Evolutionary conservation across 441 rosid genomes (phyloP).

Genomic region (Populus hybrid): DNA sequence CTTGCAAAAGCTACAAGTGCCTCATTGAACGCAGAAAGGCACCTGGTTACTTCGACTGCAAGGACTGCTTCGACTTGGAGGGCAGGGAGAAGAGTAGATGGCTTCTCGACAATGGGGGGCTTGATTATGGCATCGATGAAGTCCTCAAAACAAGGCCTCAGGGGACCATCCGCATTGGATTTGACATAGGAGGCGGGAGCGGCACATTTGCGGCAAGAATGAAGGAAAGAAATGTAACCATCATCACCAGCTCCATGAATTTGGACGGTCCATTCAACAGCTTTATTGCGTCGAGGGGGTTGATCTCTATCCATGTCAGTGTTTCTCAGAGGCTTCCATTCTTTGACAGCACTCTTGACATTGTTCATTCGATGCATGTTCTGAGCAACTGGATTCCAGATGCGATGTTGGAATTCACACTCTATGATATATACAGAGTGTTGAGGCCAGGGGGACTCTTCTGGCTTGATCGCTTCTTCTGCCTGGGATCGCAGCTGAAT

Average conservation of each 20-base stretch:
- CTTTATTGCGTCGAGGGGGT: conserved; percentile 52
- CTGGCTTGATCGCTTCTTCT: conserved; percentile 60
- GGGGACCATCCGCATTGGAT: conserved; percentile 40
- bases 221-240: conserved; percentile 51
- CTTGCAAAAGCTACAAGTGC: conserved; percentile 46
- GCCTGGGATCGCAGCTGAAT: conserved; percentile 44
- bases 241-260: conserved; percentile 48
- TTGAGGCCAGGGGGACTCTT: conserved; percentile 55
- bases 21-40: conserved; percentile 34
- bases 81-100: conserved; percentile 43
- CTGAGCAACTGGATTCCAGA: conserved; percentile 54
- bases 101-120: conserved; percentile 37
- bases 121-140: conserved; percentile 42
- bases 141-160: conserved; percentile 29
- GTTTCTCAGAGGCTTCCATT: conserved; percentile 55
- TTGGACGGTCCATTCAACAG: conserved; percentile 53
- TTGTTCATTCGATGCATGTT: conserved; percentile 55
- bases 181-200: conserved; percentile 45
- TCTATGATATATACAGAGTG: conserved; percentile 46
- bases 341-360: conserved; percentile 52
- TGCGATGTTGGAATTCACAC: conserved; percentile 39
- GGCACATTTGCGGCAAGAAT: conserved; percentile 59
- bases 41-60: conserved; percentile 42
- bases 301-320: conserved; percentile 44
- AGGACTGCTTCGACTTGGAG: conserved; percentile 46